phyloP scores from a whole-genome alignment of 2,329 filamentous ascomycete species.

The Sarocladiaceae sp. region DNA sequence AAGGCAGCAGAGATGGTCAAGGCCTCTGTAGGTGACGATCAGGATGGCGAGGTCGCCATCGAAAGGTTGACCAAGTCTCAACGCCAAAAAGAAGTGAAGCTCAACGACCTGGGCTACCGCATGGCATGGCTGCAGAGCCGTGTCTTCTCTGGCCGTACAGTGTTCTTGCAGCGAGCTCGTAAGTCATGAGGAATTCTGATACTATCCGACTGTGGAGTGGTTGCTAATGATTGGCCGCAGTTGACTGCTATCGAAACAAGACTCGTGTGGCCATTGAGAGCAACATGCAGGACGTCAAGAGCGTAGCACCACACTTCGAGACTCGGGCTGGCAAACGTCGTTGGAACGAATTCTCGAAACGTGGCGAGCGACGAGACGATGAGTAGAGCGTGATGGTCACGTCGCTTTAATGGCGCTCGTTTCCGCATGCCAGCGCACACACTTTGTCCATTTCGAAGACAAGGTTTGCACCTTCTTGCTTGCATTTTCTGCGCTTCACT shows the following conservation, averaged over 20 bases:
- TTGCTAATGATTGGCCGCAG: too few species aligned
- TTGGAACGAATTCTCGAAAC: slow-evolving; percentile 56
- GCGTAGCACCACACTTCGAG: slow-evolving; percentile 81
- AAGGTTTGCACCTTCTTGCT: neutral
- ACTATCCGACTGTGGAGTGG: neutral
- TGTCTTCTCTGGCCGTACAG: slow-evolving; percentile 78
- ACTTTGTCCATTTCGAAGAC: neutral
- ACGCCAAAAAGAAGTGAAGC: slow-evolving; percentile 76
- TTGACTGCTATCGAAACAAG: slow-evolving; percentile 93
- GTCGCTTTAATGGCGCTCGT: neutral
- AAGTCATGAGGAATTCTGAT: slow-evolving; percentile 40
- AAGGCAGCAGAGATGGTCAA: slow-evolving; percentile 43
- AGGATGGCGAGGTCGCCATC: slow-evolving; percentile 68
- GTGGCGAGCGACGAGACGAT: slow-evolving; percentile 24
- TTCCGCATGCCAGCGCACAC: neutral
- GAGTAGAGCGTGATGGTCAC: slow-evolving; percentile 12
- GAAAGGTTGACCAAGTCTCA: slow-evolving; percentile 67
- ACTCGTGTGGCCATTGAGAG: slow-evolving; percentile 78
- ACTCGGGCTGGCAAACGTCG: slow-evolving; percentile 79
- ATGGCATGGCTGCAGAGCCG: slow-evolving; percentile 97
- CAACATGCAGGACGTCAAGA: slow-evolving; percentile 68
- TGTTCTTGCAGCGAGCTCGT: slow-evolving; percentile 91
- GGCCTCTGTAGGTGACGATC: slow-evolving; percentile 64
- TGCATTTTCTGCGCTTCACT: neutral
- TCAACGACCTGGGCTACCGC: slow-evolving; percentile 90